Base-by-base conservation (phyloP, 139 green algal genomes). In the Volvox reticuliferus region DNA sequence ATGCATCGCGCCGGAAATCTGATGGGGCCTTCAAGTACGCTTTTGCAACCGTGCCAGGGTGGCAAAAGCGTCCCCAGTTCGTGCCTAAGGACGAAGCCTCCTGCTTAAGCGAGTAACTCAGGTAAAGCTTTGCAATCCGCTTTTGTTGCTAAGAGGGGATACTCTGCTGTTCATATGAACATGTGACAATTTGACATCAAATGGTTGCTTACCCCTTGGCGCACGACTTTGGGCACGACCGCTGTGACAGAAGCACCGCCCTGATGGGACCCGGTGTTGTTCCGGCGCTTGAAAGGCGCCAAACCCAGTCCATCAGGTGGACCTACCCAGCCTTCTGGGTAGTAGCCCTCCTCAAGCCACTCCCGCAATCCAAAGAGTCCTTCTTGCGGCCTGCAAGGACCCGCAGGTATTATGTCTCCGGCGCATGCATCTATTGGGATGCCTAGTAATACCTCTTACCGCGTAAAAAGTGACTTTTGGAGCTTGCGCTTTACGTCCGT, bases 401-500 rank as follows among this genome's bases (percentile, higher is more conserved):
- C 16, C 69, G 67, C 22, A 75, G 22, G 14, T 28, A 9, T 55
- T 14, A 55, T 55, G 5, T 5, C 44, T 9, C 44, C 44, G 44
- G 44, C n/a, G n/a, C 44, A 55, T 55, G 44, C 5, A 55, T 9
- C 44, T 55, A 5, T 9, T 14, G 44, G 44, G 44, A 55, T 55
- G 44, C 44, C 44, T 55, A 55, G 44, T 55, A 55, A 9, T 55
- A 55, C 9, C 44, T 55, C 44, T 55, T 82, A 94, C 93, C 93
- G 71, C 21, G 93, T 96, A 84, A 94, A 95, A 0, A 93, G 88
- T 28, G 94, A 97, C 36, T 93, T 91, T 0, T 91, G 92, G 35
- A 94, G 94, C 91, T 96, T 97, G 12, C 95, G 92, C 93, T 98
- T 98, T 30, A 98, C 95, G 86, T 98, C 97, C 0, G 97, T 98